phyloP scores from a whole-genome alignment of 2,329 filamentous ascomycete genomes.

The Pseudocercospora crystallina region DNA sequence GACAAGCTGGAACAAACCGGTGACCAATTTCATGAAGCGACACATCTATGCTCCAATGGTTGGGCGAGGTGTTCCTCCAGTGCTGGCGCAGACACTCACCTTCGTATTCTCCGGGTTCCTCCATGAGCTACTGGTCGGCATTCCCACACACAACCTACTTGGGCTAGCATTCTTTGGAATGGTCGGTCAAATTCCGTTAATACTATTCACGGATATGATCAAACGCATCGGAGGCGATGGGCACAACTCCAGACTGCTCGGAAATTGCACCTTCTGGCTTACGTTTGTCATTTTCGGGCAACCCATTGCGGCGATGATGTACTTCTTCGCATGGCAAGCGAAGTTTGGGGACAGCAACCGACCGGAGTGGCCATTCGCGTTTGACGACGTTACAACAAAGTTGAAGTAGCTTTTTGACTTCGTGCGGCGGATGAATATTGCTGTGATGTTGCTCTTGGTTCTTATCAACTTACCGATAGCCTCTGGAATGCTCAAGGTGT shows the following conservation, averaged over 20 bases:
- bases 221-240: slow-evolving; percentile 68
- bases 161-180: slow-evolving; percentile 93
- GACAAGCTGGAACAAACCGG: slow-evolving; percentile 96
- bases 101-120: slow-evolving; percentile 86
- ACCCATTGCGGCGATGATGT: slow-evolving; percentile 85
- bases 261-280: slow-evolving; percentile 95
- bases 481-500: no score
- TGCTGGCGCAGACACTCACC: slow-evolving; percentile 72
- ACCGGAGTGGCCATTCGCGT: slow-evolving; percentile 24
- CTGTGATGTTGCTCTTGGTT: no score
- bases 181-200: slow-evolving; percentile 88
- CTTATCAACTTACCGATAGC: no score
- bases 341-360: slow-evolving; percentile 68
- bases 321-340: slow-evolving; percentile 98
- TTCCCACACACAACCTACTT: slow-evolving; percentile 73
- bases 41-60: slow-evolving; percentile 89
- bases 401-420: no score
- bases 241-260: slow-evolving; percentile 73
- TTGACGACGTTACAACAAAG: no score
- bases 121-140: slow-evolving; percentile 88
- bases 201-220: slow-evolving; percentile 74
- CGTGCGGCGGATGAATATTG: no score
- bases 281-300: slow-evolving; percentile 95
- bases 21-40: slow-evolving; percentile 93
- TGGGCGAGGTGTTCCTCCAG: slow-evolving; percentile 74